phyloP scores from a whole-genome alignment of 192 early-diverging fungal species.

The Entomortierella lignicola region DNA sequence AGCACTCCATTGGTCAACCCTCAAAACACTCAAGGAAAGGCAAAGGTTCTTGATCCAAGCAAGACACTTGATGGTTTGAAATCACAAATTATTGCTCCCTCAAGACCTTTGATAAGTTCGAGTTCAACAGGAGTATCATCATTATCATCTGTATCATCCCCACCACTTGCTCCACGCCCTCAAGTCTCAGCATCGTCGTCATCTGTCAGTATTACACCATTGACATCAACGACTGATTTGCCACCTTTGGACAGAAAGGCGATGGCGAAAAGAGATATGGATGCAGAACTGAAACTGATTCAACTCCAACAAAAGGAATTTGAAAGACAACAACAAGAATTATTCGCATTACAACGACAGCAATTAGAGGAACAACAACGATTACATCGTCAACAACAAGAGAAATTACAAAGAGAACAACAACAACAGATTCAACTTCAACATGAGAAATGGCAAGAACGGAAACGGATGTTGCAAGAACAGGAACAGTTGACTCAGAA shows the following conservation, averaged over 20 bases:
- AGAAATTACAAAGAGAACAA: conserved; percentile 32
- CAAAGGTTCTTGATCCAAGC: conserved; percentile 35
- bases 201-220: neutral
- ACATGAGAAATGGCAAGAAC: conserved; percentile 52
- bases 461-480: conserved; percentile 45
- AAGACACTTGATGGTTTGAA: conserved; percentile 38
- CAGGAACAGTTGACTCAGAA: conserved; percentile 23
- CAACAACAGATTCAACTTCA: conserved; percentile 46
- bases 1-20: neutral
- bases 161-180: conserved; percentile 3
- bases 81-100: neutral
- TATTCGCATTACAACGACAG: conserved; percentile 12
- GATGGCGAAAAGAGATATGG: conserved; percentile 28
- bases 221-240: neutral
- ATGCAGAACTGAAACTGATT: conserved; percentile 43
- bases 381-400: conserved; percentile 35
- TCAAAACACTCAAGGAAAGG: conserved; percentile 39
- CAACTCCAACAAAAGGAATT: conserved; percentile 48
- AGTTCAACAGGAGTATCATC: neutral
- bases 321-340: conserved; percentile 40
- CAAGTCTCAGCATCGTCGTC: neutral
- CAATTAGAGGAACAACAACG: conserved; percentile 49
- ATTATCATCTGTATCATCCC: neutral
- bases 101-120: neutral
- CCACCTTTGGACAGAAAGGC: conserved; percentile 15